phyloP scores from a whole-genome alignment of 345 rosid species.

The Hibiscus mutabilis region DNA sequence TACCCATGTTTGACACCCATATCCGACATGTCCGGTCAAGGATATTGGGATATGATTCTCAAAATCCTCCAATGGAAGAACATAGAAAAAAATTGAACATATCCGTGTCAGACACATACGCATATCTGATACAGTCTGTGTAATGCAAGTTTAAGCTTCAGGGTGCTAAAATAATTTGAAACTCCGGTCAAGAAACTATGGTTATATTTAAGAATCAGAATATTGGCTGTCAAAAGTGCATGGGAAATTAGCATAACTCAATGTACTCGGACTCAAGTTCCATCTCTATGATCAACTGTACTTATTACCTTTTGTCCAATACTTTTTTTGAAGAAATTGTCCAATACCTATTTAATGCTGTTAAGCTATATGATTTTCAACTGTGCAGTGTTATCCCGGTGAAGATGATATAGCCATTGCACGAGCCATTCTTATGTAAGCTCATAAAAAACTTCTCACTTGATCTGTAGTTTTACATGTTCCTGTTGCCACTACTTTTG shows the following conservation, averaged over 20 bases:
- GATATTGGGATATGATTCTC: too few relatives aligned
- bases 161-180: not conserved
- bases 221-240: not conserved
- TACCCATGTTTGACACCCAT: too few relatives aligned
- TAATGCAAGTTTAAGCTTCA: not conserved
- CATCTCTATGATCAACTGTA: not conserved
- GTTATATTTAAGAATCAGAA: not conserved
- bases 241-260: slow-evolving; percentile 5
- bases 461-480: not conserved
- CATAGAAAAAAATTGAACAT: not conserved
- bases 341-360: slow-evolving; percentile 1
- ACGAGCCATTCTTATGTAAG: slow-evolving; percentile 73
- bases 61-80: too few relatives aligned
- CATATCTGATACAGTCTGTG: not conserved
- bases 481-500: not conserved
- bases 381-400: slow-evolving; percentile 93
- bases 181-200: not conserved
- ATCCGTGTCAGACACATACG: not conserved
- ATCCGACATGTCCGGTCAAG: too few relatives aligned
- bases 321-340: not conserved
- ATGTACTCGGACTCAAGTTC: not conserved
- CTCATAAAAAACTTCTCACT: not conserved
- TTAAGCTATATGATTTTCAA: slow-evolving; percentile 12
- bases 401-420: slow-evolving; percentile 95
- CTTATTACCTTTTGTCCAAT: not conserved